Evolutionary conservation across 1,284 basidiomycete genomes (phyloP), one percentile per base, ranked within the genome.

Genomic region (Leucoagaricus sp.): DNA sequence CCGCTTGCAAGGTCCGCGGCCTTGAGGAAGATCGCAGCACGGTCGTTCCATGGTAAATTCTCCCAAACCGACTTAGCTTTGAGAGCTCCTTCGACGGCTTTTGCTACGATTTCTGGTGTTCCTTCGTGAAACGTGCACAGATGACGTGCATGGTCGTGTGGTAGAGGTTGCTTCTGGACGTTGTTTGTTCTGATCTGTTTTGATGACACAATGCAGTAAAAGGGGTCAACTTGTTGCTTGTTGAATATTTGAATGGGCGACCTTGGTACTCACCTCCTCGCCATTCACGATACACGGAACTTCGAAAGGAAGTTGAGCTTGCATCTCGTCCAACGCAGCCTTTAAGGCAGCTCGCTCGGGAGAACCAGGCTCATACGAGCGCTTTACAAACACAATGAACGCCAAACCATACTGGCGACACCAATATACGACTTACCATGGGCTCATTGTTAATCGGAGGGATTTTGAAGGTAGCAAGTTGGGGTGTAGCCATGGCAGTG

Each of bases 21-120:
- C 74, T 97, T 97, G 65, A 99, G 82, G 80, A 98, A 98, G 76
- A 99, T 97, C 55, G 96, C 93, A 5, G 97, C 96, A 49, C 94
- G 86, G 74, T 99, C 97, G 67, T 85, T 89, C 94, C 95, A 99
- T 2, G 96, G 95, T 79, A 98, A 79, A 60, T 84, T 80, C 77
- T 98, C 96, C 96, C 96, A 99, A 44, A 83, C 84, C 23, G 77
- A 76, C 74, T 96, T 96, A 42, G 93, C 94, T 40, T 84, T 84
- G 45, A 99, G 83, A 5, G 96, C 91, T 52, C 92, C 93, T 31
- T 92, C 85, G 67, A 99, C 97, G 26, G 96, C 96, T 58, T 80
- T 78, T 3, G 83, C 71, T 49, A 98, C 86, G 8, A 89, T 86
- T 23, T 83, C 83, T 57, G 85, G 75, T 63, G 95, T 88, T 25